Percentiles rank a stretch among this genome's conserved stretches.
Conservation (phyloP, 345 rosid species). For the Eucalyptus rudis region DNA sequence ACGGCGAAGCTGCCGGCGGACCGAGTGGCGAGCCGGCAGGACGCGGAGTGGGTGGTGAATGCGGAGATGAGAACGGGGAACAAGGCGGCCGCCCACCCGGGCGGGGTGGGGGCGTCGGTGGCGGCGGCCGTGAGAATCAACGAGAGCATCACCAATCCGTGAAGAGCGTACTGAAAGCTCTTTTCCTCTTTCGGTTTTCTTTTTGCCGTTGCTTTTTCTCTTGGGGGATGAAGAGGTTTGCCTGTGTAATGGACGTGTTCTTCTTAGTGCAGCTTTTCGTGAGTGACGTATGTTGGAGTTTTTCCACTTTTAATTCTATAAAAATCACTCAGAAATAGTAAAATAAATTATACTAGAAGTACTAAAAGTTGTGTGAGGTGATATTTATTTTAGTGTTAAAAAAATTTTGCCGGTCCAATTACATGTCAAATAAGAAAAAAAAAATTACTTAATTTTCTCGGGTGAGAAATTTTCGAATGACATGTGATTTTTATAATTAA, state of each 20-base stretch:
- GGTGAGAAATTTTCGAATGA: too few species aligned
- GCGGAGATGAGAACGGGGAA: conserved; percentile 13
- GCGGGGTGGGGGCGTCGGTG: conserved; percentile 16
- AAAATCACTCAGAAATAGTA: too few species aligned
- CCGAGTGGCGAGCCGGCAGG: conserved; percentile 5
- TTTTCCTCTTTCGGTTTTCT: not conserved
- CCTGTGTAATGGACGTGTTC: not conserved
- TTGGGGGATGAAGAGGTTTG: not conserved
- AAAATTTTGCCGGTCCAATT: rapidly evolving
- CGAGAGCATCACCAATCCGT: not conserved
- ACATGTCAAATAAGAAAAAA: too few species aligned
- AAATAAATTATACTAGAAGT: too few species aligned
- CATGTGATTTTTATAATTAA: too few species aligned
- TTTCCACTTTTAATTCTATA: not conserved
- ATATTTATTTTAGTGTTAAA: too few species aligned
- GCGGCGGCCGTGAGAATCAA: conserved; percentile 11
- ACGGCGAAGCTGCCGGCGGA: not conserved
- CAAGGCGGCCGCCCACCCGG: conserved; percentile 1
- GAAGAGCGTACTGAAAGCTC: not conserved
- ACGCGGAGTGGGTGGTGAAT: conserved; percentile 9
- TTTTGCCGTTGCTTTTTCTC: not conserved
- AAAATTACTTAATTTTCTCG: too few species aligned
- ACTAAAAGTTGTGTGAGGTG: too few species aligned
- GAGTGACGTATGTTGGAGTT: not conserved
- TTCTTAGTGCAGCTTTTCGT: not conserved